phyloP scores from a whole-genome alignment of 1,284 basidiomycete species.

The Neotropicomus parvogracilis region DNA sequence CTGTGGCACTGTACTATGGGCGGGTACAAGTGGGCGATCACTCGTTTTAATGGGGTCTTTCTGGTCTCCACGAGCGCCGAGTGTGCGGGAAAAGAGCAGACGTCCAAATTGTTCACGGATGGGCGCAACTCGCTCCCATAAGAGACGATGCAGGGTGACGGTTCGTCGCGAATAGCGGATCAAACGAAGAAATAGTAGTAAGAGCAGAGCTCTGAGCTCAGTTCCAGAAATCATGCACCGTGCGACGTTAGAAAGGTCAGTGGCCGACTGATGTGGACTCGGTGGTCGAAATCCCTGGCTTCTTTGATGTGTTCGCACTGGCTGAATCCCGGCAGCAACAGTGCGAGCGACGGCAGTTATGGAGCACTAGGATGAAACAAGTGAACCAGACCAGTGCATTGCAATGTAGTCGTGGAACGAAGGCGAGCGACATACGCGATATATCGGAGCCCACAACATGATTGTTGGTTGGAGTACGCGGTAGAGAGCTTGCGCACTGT shows the following conservation, averaged over 20 bases:
- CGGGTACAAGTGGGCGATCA: slow-evolving; percentile 21
- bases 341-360: neutral
- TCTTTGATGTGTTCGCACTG: neutral
- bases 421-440: neutral
- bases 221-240: neutral
- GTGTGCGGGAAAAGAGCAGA: slow-evolving; percentile 11
- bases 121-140: neutral
- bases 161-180: slow-evolving; percentile 17
- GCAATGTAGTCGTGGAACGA: neutral
- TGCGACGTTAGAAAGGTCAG: neutral
- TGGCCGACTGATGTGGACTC: neutral
- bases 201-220: slow-evolving; percentile 13
- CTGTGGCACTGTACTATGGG: slow-evolving; percentile 9
- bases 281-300: neutral
- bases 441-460: neutral
- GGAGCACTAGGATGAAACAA: neutral
- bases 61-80: slow-evolving; percentile 15
- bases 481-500: neutral
- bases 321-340: no score
- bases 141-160: slow-evolving; percentile 2
- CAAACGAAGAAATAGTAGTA: slow-evolving; percentile 15
- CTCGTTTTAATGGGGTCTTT: slow-evolving; percentile 11
- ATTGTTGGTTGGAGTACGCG: neutral
- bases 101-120: neutral
- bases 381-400: neutral